Conservation (phyloP, 176 grass and related monocot genomes). For the Chrysopogon serrulatus region DNA sequence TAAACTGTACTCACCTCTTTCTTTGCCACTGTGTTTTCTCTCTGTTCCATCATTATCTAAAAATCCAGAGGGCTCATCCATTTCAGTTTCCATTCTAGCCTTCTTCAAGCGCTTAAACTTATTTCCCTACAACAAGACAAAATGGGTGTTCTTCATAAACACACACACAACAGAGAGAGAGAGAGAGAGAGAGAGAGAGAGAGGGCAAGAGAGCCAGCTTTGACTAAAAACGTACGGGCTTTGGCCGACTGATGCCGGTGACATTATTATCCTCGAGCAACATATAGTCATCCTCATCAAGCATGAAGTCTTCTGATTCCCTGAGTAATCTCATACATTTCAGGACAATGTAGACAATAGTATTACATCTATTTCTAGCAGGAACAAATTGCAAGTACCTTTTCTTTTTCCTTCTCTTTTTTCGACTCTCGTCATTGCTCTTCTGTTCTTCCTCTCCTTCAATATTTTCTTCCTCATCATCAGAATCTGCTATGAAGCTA, state of each 20-base stretch:
- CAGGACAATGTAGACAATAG: conserved; percentile 23
- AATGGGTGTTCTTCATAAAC: not conserved
- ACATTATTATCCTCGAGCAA: conserved; percentile 94
- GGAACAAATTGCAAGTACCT: conserved; percentile 38
- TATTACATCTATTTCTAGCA: not conserved
- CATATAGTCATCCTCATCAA: conserved; percentile 98
- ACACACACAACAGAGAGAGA: not conserved
- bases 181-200: no score
- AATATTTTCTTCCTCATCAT: conserved; percentile 72
- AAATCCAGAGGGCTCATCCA: conserved; percentile 47
- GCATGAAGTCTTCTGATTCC: conserved; percentile 69
- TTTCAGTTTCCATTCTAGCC: conserved; percentile 64
- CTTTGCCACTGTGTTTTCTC: conserved; percentile 49
- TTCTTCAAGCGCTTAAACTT: conserved; percentile 96
- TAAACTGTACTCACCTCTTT: conserved; percentile 70
- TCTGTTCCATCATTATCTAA: conserved; percentile 75
- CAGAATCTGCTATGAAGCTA: conserved; percentile 75
- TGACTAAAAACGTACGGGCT: conserved; percentile 45
- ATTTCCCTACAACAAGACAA: conserved; percentile 38
- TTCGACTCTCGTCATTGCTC: conserved; percentile 72
- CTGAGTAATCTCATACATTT: conserved; percentile 31
- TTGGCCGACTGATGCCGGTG: conserved; percentile 65
- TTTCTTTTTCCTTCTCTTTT: conserved; percentile 83
- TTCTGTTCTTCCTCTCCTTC: conserved; percentile 49
- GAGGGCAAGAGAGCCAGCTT: not conserved